phyloP scores from a whole-genome alignment of 805 yeast genomes.

The Priceomyces carsonii region DNA sequence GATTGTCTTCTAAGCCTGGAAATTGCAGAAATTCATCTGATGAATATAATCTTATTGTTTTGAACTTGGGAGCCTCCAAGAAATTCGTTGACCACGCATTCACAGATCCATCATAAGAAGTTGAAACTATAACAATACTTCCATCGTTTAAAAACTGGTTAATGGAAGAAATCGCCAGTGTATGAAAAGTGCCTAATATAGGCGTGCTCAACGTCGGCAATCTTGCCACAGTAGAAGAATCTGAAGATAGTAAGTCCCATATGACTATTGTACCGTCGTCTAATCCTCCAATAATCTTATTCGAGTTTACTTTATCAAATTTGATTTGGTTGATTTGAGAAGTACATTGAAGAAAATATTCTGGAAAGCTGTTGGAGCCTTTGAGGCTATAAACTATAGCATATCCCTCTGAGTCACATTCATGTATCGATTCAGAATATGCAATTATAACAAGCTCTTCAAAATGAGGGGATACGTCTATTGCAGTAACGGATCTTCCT shows the following conservation, averaged over 20 bases:
- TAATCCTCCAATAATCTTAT: conserved; percentile 49
- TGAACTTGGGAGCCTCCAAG: conserved; percentile 27
- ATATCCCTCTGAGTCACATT: conserved; percentile 20
- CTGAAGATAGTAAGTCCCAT: conserved; percentile 43
- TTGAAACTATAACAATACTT: conserved; percentile 19
- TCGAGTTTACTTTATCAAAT: conserved; percentile 40
- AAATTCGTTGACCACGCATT: conserved; percentile 37
- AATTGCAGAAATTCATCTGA: conserved; percentile 4
- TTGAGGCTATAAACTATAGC: conserved; percentile 35
- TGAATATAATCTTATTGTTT: conserved; percentile 13
- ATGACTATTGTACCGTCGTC: conserved; percentile 50
- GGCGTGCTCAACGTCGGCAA: conserved; percentile 26
- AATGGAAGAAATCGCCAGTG: conserved; percentile 21
- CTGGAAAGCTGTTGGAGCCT: conserved; percentile 17
- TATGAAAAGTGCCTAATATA: conserved; percentile 19
- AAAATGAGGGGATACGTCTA: conserved; percentile 34
- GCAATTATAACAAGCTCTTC: conserved; percentile 31
- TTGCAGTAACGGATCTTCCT: conserved; percentile 15
- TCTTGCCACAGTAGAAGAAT: conserved; percentile 12
- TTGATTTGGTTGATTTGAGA: conserved; percentile 39
- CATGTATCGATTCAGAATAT: conserved; percentile 5
- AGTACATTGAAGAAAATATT: conserved; percentile 44
- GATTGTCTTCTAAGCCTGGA: conserved; percentile 4
- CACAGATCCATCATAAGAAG: conserved; percentile 26
- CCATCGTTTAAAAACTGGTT: conserved; percentile 21